Evolutionary conservation across 2,329 filamentous ascomycete genomes (phyloP), one percentile per base, ranked within the genome.

Genomic region (Zelopaecilomyces penicillatus): DNA sequence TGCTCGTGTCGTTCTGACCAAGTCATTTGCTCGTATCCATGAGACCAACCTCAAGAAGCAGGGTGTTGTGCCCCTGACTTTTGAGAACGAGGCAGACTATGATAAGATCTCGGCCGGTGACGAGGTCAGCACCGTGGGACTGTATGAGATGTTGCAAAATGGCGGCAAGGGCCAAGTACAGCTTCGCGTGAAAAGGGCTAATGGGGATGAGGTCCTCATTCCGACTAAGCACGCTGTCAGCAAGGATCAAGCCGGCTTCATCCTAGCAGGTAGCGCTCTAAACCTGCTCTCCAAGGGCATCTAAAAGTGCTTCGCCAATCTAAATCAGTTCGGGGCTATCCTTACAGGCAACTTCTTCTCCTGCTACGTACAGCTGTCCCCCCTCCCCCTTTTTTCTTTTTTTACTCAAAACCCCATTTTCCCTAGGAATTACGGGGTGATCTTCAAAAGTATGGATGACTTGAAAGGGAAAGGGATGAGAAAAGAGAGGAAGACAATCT

Each of bases 11-110:
- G 88, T 95, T 46, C 75, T 95, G 12, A 75, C 84, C 45, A 95
- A 95, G 72, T 85, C 79, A 33, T 95, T 95, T 61, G 89, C 89
- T 1, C 82, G 89, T 43, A 95, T 95, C 62, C 89, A 95, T 70
- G 89, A 95, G 74, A 95, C 89, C 30, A 95, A 95, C 65, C 71
- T 95, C 54, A 95, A 95, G 80, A 95, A 95, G 72, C 93, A 98
- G 70, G 93, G 93, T 51, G 85, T 98, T 31, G 88, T 98, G 37
- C 93, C 93, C 2, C 73, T 98, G 57, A 96, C 88, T 0, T 95
- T 98, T 60, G 87, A 73, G 38, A 75, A 95, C 64, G 89, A 94
- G 67, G 75, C 78, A 19, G 93, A 97, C 65, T 97, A 96, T 63
- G 87, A 93, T 59, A 70, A 73, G 51, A 85, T 98, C 51, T 73